Evolutionary conservation across 768 basidiomycete species (phyloP).

Genomic region (Gymnopilus dilepis): DNA sequence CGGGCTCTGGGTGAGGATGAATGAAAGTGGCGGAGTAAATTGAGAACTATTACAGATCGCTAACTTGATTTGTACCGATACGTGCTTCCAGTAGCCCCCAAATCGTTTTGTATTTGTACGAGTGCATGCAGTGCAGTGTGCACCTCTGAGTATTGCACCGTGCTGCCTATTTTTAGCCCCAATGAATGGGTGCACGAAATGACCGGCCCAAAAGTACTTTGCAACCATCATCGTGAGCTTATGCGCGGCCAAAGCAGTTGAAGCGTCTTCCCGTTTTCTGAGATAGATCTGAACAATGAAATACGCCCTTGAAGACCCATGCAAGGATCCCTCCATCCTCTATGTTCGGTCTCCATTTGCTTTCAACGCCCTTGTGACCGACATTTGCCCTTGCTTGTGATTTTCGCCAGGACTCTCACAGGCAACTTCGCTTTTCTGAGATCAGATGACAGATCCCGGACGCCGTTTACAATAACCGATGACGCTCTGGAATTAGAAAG

Average conservation of each 20-base stretch:
- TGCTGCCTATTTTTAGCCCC: too few species aligned
- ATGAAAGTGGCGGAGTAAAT: slow-evolving; percentile 35
- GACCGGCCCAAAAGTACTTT: background rate
- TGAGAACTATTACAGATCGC: background rate
- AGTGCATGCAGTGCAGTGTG: too few species aligned
- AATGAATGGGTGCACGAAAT: too few species aligned
- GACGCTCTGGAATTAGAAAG: background rate
- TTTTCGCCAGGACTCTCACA: slow-evolving; percentile 2
- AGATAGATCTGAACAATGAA: too few species aligned
- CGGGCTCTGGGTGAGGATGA: slow-evolving; percentile 58
- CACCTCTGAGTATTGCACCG: too few species aligned
- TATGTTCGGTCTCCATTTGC: background rate
- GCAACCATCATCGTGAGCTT: too few species aligned
- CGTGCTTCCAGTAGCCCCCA: too few species aligned
- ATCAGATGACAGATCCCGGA: background rate
- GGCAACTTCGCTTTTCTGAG: background rate
- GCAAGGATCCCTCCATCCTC: background rate
- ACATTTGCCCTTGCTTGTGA: background rate
- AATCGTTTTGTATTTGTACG: too few species aligned
- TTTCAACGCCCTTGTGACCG: background rate
- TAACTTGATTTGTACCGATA: too few species aligned
- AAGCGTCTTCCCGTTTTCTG: too few species aligned
- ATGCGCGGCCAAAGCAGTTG: too few species aligned
- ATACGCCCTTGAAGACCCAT: too few species aligned
- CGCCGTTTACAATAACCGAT: background rate